Base-by-base conservation (phyloP, 495 filamentous ascomycete genomes). In the Annulohypoxylon moriforme region DNA sequence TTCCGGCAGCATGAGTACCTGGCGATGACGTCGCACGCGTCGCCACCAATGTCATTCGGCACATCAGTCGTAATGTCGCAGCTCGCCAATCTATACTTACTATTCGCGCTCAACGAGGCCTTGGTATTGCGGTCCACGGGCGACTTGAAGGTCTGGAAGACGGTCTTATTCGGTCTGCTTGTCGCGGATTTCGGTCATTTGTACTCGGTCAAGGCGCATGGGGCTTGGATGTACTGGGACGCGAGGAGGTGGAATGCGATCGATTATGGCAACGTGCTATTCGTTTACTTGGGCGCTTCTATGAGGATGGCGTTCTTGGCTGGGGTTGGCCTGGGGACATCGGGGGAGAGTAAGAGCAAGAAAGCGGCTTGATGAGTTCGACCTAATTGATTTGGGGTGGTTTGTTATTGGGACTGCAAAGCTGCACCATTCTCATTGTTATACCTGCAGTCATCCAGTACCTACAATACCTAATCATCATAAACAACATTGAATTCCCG, bases 151-250 rank as follows among this genome's bases (percentile, higher is more conserved):
- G 89, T 93, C 60, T 93, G 91, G 91, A 83, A 82, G 52, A 82
- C 83, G 7, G 78, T 93, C 4, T 77, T 93, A 2, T 79, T 89
- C 53, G 86, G 84, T 46, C 69, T 92, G 52, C 80, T 92, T 38
- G 72, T 92, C 4, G 91, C 88, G 14, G 91, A 93, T 75, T 73
- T 92, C 25, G 91, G 90, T 1, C 91, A 93, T 76, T 79, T 93
- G 31, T 89, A 87, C 72, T 85, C 85, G 7, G 77, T 92, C 18
- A 74, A 77, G 22, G 67, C 72, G 6, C 73, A 87, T 34, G 91
- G 90, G 0, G 59, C 70, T 1, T 69, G 78, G 55, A 79, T 90
- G 16, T 91, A 90, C 77, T 91, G 83, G 83, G 79, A 84, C 62
- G 77, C 85, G 53, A 72, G 77, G 49, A 61, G 67, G 6, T 93